Percentiles rank a stretch among this genome's conserved stretches.
Conservation (phyloP, 495 filamentous ascomycete species). For the Neurospora sp. region DNA sequence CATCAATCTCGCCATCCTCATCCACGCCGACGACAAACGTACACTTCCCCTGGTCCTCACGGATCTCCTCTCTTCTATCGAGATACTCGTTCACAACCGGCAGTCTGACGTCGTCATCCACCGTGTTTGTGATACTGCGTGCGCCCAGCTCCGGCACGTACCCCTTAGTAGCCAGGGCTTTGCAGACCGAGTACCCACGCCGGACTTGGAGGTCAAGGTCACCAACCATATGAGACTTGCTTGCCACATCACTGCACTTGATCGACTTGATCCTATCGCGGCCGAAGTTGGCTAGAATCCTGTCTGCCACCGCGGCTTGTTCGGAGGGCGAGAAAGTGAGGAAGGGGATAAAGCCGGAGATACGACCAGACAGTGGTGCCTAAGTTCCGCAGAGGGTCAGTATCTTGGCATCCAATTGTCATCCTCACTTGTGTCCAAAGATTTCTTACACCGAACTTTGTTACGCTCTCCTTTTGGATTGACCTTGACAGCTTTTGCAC, state of each 20-base stretch:
- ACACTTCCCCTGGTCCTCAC: no score
- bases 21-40: no score
- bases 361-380: constrained; percentile 32
- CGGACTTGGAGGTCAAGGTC: constrained; percentile 23
- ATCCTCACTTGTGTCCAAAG: no score
- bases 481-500: constrained; percentile 16
- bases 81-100: no score
- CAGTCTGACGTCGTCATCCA: no score
- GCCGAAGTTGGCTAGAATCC: constrained; percentile 30
- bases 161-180: constrained; percentile 20
- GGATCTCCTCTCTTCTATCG: no score
- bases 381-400: neutral
- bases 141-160: constrained; percentile 19
- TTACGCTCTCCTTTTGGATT: constrained; percentile 22
- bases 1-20: no score
- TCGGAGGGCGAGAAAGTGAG: constrained; percentile 36
- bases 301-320: constrained; percentile 35
- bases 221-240: constrained; percentile 15
- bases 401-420: neutral
- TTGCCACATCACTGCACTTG: constrained; percentile 12
- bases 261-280: constrained; percentile 21
- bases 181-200: constrained; percentile 27
- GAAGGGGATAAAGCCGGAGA: constrained; percentile 36
- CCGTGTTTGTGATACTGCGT: no score
- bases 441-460: constrained; percentile 7